Evolutionary conservation across 371 early-diverging fungal species (phyloP), one percentile per base, ranked within the genome.

Genomic region (Mucor ambiguus): DNA sequence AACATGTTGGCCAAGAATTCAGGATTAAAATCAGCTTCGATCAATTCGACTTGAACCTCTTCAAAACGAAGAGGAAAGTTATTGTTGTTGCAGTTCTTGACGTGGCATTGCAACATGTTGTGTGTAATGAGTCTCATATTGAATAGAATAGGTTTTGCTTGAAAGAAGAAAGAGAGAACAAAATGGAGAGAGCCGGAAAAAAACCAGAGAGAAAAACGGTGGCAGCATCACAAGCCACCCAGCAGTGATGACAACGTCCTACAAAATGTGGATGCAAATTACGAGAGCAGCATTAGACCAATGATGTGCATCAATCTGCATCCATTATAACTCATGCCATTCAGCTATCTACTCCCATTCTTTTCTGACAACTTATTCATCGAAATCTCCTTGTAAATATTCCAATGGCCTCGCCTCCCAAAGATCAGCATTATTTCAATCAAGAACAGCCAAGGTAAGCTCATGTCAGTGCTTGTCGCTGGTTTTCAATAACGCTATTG

Each of bases 21-120:
- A 41, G 90, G 85, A 79, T 93, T 96, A 70, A 89, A 87, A 60
- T 97, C 98, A 26, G 92, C 92, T 63, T 91, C 93, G 67, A 88
- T 81, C 63, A 86, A 74, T 74, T 96, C 96, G 11, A 96, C 80
- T 73, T 93, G 89, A 11, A 87, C 92, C 41, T 96, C 90, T 71
- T 91, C 85, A 71, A 98, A 86, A 43, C 84, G 84, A 48, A 98
- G 87, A 18, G 98, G 98, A 70, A 92, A 98, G 85, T 92, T 93
- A 75, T 90, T 89, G 54, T 85, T 82, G 52, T 83, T 89, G 87
- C 98, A 98, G 82, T 90, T 90, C 80, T 94, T 95, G 75, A 92
- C 98, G 77, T 96, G 96, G 91, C 98, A 98, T 83, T 95, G 94
- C 58, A 98, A 88, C 95, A 98, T 93, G 83, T 98, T 98, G 87